Evolutionary conservation across 225 moss, liverwort and hornwort genomes (phyloP).

Genomic region (Pseudisothecium myosuroides): DNA sequence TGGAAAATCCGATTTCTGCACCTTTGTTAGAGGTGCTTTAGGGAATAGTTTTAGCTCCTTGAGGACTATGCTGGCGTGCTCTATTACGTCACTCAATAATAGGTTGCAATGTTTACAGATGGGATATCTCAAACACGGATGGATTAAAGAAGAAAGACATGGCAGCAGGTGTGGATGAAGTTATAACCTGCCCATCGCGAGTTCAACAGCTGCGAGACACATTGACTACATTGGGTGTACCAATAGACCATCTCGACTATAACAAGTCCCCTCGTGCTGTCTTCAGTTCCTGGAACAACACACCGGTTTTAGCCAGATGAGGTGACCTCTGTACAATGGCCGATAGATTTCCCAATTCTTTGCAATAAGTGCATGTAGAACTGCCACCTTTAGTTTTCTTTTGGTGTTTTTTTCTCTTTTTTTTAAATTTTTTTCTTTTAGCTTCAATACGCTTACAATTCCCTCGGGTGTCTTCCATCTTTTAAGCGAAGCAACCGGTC

Average conservation of each 20-base stretch:
- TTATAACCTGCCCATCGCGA: constrained; percentile 21
- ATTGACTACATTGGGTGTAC: constrained; percentile 15
- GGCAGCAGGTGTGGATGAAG: constrained; percentile 30
- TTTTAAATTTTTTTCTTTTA: background rate
- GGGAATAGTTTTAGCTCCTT: background rate
- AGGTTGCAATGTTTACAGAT: background rate
- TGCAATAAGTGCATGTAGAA: background rate
- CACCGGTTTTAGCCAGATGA: constrained; percentile 39
- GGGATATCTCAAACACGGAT: constrained; percentile 7
- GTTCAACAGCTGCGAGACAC: constrained; percentile 47
- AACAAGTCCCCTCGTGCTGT: constrained; percentile 35
- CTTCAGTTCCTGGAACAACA: constrained; percentile 42
- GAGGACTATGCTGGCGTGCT: background rate
- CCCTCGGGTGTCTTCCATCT: constrained; percentile 42
- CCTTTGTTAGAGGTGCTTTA: too few species aligned
- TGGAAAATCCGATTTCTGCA: background rate
- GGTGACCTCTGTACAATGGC: background rate
- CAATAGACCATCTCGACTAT: constrained; percentile 30
- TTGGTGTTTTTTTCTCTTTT: background rate
- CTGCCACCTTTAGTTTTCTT: background rate
- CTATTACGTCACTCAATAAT: background rate
- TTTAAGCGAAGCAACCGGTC: constrained; percentile 43
- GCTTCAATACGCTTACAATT: background rate
- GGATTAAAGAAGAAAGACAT: constrained; percentile 28
- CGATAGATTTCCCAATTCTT: background rate